Conservation (phyloP, 768 basidiomycete species). For the Tricholoma saponaceum region DNA sequence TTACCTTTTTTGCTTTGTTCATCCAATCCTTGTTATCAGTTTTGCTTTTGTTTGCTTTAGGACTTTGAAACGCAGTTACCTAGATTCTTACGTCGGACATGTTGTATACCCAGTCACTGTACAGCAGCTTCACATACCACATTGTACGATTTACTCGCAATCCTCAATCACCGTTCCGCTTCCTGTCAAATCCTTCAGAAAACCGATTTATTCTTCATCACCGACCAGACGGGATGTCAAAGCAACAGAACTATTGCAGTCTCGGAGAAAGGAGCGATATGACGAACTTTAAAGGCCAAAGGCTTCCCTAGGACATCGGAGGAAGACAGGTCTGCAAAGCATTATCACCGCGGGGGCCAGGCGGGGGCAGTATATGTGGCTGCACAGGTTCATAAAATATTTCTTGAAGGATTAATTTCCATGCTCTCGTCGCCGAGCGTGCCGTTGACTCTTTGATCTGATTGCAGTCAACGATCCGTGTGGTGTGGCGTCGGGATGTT, state of each 20-base stretch:
- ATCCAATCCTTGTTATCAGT: background rate
- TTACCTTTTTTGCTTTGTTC: background rate
- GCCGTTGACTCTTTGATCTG: background rate
- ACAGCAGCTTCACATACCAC: background rate
- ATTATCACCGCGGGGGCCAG: background rate
- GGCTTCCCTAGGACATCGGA: background rate
- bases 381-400: background rate
- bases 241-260: background rate
- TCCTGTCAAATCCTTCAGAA: background rate
- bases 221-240: background rate
- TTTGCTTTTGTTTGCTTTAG: background rate
- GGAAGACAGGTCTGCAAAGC: background rate
- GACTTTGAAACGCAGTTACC: background rate
- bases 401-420: background rate
- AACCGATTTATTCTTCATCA: background rate
- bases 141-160: background rate
- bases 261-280: background rate
- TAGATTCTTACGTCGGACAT: background rate
- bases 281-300: background rate
- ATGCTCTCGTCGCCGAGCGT: background rate
- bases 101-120: too few species aligned
- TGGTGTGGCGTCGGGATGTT: conserved; percentile 1
- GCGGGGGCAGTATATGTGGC: background rate
- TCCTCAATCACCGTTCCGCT: background rate
- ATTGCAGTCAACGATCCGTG: background rate